These are phyloP conservation scores for Hura crepitans DNA, from an alignment of 441 rosid genomes.

Conservation along the genomic window DNA sequence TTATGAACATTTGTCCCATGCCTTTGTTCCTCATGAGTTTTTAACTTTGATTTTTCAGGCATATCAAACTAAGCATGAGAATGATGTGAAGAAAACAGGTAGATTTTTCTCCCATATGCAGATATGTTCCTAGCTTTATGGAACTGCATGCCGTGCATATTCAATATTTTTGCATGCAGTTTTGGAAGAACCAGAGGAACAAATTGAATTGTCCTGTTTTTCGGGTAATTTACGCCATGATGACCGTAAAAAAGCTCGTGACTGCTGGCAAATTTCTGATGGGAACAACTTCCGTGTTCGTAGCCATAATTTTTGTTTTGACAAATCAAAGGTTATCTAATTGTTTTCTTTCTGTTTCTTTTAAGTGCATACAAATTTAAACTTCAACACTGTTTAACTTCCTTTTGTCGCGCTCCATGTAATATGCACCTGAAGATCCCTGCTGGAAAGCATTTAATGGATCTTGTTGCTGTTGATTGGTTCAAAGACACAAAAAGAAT, in stretches of 20 bases:
- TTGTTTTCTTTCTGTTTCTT: conserved; percentile 19
- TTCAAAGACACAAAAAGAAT: conserved; percentile 94
- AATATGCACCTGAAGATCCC: conserved; percentile 52
- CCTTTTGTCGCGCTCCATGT: conserved; percentile 23
- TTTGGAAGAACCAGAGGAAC: conserved; percentile 55
- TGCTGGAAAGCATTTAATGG: conserved; percentile 96
- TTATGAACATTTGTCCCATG: background rate
- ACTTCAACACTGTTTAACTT: conserved; percentile 19
- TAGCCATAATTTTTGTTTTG: conserved; percentile 76
- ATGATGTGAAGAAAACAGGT: conserved; percentile 64
- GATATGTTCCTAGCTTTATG: conserved; percentile 10
- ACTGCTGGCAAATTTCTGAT: conserved; percentile 88
- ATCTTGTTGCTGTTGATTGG: conserved; percentile 99
- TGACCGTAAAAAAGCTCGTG: conserved; percentile 80
- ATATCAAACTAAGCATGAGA: conserved; percentile 44
- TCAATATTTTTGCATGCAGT: conserved; percentile 31
- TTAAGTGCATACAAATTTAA: background rate
- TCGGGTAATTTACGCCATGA: conserved; percentile 79
- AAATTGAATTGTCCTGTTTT: conserved; percentile 83
- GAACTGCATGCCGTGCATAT: conserved; percentile 11
- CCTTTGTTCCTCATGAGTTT: conserved; percentile 9
- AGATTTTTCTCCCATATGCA: conserved; percentile 7
- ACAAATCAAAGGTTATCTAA: conserved; percentile 75
- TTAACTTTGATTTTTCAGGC: conserved; percentile 41
- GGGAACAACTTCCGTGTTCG: conserved; percentile 96